A percentile compares a stretch with the other conserved stretches of the same genome.
These are phyloP conservation scores for Teunomyces panamensis DNA, from an alignment of 805 yeast genomes.

Conservation along the genomic window DNA sequence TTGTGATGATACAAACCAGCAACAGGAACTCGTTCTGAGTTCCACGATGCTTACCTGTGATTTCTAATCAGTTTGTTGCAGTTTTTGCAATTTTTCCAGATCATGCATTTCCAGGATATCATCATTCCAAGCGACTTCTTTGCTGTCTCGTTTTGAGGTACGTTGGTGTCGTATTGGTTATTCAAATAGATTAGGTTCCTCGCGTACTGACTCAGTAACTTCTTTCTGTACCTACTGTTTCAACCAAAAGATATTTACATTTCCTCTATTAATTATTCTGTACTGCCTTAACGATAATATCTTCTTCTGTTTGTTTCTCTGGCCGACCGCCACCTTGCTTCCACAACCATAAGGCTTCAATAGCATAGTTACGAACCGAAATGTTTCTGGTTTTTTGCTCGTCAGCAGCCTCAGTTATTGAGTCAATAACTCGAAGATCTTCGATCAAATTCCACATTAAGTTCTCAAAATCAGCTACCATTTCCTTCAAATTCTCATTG, in stretches of 20 bases:
- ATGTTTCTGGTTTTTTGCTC: constrained; percentile 61
- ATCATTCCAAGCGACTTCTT: neutral
- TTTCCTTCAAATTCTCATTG: constrained; percentile 20
- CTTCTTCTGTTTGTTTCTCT: constrained; percentile 22
- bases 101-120: neutral
- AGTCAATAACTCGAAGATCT: constrained; percentile 58
- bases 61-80: neutral
- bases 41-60: neutral
- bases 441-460: constrained; percentile 72
- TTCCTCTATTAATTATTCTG: constrained; percentile 6
- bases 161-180: neutral
- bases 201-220: neutral
- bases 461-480: constrained; percentile 41
- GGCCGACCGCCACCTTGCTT: constrained; percentile 49
- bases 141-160: neutral
- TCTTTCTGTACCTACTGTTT: constrained; percentile 1
- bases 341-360: constrained; percentile 92
- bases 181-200: neutral
- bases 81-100: neutral
- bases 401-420: constrained; percentile 65
- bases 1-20: neutral
- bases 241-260: constrained; percentile 3
- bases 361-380: constrained; percentile 77
- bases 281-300: constrained; percentile 21
- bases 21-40: constrained; percentile 1